A percentile compares a stretch with the other conserved stretches of the same genome.
These are phyloP conservation scores for Phytophthora sp. DNA, from an alignment of 352 stramenopile species.

Conservation along the genomic window DNA sequence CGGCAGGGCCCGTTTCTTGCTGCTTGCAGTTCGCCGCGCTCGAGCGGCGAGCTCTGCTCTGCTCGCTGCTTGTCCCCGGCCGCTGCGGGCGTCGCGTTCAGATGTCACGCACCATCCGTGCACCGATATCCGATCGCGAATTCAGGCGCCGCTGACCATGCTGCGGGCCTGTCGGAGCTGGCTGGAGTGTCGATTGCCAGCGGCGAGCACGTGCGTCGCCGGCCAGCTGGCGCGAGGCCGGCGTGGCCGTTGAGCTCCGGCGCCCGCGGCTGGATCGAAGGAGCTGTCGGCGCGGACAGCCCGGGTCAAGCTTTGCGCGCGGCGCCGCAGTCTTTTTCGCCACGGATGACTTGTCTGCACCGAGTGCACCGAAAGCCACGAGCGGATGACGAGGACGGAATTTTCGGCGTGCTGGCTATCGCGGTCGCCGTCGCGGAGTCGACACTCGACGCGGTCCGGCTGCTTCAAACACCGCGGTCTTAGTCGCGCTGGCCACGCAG, in stretches of 20 bases:
- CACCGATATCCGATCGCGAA: slow-evolving; percentile 27
- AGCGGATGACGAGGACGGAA: slow-evolving; percentile 37
- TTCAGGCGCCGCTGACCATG: slow-evolving; percentile 4
- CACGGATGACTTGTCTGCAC: slow-evolving; percentile 22
- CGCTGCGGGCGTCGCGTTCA: background rate
- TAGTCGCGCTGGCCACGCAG: slow-evolving; percentile 17
- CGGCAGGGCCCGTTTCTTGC: slow-evolving; percentile 28
- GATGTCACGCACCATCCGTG: slow-evolving; percentile 28
- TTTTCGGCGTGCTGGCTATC: slow-evolving; percentile 31
- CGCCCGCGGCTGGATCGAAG: slow-evolving; percentile 19
- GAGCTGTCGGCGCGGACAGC: slow-evolving; percentile 24
- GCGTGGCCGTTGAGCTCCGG: slow-evolving; percentile 14
- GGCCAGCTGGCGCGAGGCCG: slow-evolving; percentile 25
- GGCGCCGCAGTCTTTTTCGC: slow-evolving; percentile 3
- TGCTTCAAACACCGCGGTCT: slow-evolving; percentile 20
- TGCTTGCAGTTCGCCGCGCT: slow-evolving; percentile 28
- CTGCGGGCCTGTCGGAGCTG: slow-evolving; percentile 3
- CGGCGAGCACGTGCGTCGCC: slow-evolving; percentile 16
- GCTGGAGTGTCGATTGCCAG: slow-evolving; percentile 31
- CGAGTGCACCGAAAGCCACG: slow-evolving; percentile 33
- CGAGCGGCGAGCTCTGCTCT: background rate
- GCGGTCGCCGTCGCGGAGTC: slow-evolving; percentile 18
- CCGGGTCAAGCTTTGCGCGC: no score
- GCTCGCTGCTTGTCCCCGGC: background rate
- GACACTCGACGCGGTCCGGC: background rate